Conservation (phyloP, 2,329 filamentous ascomycete species). For the Arthrobotrys entomopaga region DNA sequence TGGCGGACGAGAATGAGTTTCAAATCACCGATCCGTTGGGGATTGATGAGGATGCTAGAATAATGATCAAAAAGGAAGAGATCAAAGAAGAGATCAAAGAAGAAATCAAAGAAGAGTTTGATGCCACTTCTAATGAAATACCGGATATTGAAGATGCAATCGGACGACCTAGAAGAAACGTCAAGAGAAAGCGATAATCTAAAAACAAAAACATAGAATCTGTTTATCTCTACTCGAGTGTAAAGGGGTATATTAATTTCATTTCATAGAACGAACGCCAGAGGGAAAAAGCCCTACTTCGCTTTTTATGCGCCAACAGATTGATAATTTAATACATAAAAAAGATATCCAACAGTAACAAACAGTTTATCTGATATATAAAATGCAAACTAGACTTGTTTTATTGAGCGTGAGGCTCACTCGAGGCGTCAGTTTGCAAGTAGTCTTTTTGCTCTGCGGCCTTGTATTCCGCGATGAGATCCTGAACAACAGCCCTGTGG, state of each 20-base stretch:
- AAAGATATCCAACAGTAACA: background rate
- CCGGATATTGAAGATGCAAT: constrained; percentile 52
- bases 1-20: constrained; percentile 60
- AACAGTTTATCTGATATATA: too few relatives aligned
- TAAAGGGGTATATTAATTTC: constrained; percentile 7
- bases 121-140: constrained; percentile 21
- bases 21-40: constrained; percentile 56
- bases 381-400: background rate
- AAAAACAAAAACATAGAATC: background rate
- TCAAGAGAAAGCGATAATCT: constrained; percentile 42
- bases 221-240: background rate
- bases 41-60: constrained; percentile 60
- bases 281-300: constrained; percentile 9
- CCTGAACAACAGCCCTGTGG: constrained; percentile 74
- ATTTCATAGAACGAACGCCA: constrained; percentile 35
- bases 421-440: constrained; percentile 71
- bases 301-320: constrained; percentile 48
- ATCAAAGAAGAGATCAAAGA: constrained; percentile 33
- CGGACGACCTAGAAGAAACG: constrained; percentile 43
- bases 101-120: constrained; percentile 32
- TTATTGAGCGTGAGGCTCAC: constrained; percentile 43
- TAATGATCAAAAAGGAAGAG: constrained; percentile 60
- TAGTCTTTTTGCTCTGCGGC: constrained; percentile 92
- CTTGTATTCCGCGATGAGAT: constrained; percentile 93
- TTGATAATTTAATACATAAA: constrained; percentile 8